A percentile compares a stretch with the other conserved stretches of the same genome.
phyloP scores from a whole-genome alignment of 2,329 filamentous ascomycete species.

The Cytospora paraplurivora region DNA sequence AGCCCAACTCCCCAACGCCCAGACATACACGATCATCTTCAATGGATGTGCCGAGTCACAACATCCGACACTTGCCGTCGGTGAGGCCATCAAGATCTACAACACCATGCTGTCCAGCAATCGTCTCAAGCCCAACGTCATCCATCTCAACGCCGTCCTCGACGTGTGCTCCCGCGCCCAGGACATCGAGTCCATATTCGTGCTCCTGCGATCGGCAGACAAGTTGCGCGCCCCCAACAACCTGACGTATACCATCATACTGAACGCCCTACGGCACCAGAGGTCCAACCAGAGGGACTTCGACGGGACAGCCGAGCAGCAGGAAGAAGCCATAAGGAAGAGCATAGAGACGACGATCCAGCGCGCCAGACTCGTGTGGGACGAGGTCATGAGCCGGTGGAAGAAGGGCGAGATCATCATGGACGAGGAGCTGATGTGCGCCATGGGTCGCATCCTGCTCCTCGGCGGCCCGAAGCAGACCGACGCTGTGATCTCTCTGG shows the following conservation, averaged over 20 bases:
- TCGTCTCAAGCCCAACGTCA: constrained; percentile 69
- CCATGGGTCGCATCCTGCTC: constrained; percentile 80
- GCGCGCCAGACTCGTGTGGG: constrained; percentile 77
- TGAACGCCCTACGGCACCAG: constrained; percentile 70
- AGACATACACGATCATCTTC: constrained; percentile 84
- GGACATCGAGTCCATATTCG: constrained; percentile 81
- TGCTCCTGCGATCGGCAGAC: constrained; percentile 72
- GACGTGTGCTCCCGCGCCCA: constrained; percentile 73
- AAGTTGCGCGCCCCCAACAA: constrained; percentile 65
- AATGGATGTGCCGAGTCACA: constrained; percentile 67
- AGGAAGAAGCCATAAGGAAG: constrained; percentile 36
- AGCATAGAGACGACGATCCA: constrained; percentile 53
- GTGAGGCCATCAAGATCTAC: constrained; percentile 75
- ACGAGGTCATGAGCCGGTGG: constrained; percentile 78
- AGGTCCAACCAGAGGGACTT: constrained; percentile 38
- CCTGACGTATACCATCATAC: constrained; percentile 78
- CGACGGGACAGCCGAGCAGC: constrained; percentile 33
- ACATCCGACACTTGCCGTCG: constrained; percentile 60
- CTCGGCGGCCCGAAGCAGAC: constrained; percentile 64
- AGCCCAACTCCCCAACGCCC: constrained; percentile 73
- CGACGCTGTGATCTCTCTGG: constrained; percentile 71
- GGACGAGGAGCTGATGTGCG: constrained; percentile 76
- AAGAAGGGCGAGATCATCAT: constrained; percentile 67
- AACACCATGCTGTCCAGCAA: constrained; percentile 68
- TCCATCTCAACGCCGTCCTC: constrained; percentile 88